Conservation (phyloP, 108 stramenopile species). For the Nitzschia sp. region DNA sequence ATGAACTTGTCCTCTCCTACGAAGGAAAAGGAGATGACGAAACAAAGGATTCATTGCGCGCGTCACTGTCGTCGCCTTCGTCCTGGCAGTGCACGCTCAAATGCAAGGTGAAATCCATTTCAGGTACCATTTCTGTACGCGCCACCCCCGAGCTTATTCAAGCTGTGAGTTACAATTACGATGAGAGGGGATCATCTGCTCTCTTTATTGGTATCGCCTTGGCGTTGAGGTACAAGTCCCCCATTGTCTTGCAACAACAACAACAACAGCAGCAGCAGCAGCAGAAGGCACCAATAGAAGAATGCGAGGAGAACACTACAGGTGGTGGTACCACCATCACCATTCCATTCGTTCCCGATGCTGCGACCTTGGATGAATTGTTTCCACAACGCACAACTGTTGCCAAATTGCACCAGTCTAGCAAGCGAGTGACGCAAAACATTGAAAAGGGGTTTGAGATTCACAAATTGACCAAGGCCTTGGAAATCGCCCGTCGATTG, state of each 20-base stretch:
- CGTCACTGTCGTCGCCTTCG: not conserved
- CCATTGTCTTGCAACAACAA: slow-evolving; percentile 30
- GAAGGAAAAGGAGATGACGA: not conserved
- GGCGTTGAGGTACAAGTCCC: slow-evolving; percentile 48
- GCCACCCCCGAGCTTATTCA: slow-evolving; percentile 16
- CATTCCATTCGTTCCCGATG: not conserved
- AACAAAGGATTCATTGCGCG: not conserved
- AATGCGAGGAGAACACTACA: not conserved
- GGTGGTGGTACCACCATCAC: no score
- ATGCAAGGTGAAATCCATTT: not conserved
- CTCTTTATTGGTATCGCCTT: slow-evolving; percentile 36
- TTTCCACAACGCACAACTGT: slow-evolving; percentile 44
- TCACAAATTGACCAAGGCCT: slow-evolving; percentile 46
- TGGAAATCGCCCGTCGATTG: slow-evolving; percentile 40
- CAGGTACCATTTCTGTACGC: not conserved
- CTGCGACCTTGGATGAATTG: slow-evolving; percentile 10
- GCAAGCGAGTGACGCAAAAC: slow-evolving; percentile 30
- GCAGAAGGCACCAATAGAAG: not conserved
- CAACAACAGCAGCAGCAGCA: no score
- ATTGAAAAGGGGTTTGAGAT: slow-evolving; percentile 51
- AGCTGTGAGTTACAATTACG: slow-evolving; percentile 24
- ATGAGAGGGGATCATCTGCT: slow-evolving; percentile 22
- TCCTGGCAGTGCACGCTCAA: slow-evolving; percentile 6
- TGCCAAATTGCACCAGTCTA: slow-evolving; percentile 26
- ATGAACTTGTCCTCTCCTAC: slow-evolving; percentile 29